Percentiles rank a stretch among this genome's conserved stretches.
phyloP scores from a whole-genome alignment of 306 rosid genomes.

The Dalbergia cultrata region DNA sequence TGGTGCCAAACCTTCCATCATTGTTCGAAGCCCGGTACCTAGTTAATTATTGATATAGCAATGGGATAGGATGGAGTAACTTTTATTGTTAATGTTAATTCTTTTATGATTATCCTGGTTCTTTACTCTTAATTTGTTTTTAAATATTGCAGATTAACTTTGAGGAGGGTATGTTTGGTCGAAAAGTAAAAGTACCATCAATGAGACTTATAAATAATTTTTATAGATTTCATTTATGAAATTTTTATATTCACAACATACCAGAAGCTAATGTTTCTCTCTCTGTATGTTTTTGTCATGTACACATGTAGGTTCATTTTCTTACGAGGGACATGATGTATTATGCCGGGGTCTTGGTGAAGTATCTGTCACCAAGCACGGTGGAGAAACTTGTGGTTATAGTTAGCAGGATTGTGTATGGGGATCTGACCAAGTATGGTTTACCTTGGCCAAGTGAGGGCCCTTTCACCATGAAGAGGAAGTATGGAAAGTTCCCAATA shows the following conservation, averaged over 20 bases:
- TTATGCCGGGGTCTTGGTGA: slow-evolving; percentile 50
- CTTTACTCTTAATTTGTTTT: no score
- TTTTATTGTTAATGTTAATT: neutral
- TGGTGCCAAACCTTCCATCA: slow-evolving; percentile 67
- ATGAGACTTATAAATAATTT: no score
- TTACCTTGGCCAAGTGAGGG: slow-evolving; percentile 65
- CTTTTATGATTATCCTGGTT: no score
- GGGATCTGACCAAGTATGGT: slow-evolving; percentile 66
- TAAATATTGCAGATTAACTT: no score
- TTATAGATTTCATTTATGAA: no score
- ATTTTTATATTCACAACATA: no score
- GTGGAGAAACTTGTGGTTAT: slow-evolving; percentile 62
- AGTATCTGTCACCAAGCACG: slow-evolving; percentile 46
- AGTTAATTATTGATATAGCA: neutral
- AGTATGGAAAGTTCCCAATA: slow-evolving; percentile 69
- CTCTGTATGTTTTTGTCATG: neutral
- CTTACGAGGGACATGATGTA: slow-evolving; percentile 67
- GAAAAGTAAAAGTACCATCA: no score
- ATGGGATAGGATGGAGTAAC: neutral
- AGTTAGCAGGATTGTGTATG: slow-evolving; percentile 59
- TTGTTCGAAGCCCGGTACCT: slow-evolving; percentile 74
- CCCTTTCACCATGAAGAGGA: slow-evolving; percentile 67
- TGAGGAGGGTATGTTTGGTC: no score
- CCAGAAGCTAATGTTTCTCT: neutral
- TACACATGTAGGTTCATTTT: slow-evolving; percentile 60